Percentiles rank a stretch among this genome's conserved stretches.
Evolutionary conservation across 1,284 basidiomycete species (phyloP).

Genomic region (Pseudozyma tsukubaensis): DNA sequence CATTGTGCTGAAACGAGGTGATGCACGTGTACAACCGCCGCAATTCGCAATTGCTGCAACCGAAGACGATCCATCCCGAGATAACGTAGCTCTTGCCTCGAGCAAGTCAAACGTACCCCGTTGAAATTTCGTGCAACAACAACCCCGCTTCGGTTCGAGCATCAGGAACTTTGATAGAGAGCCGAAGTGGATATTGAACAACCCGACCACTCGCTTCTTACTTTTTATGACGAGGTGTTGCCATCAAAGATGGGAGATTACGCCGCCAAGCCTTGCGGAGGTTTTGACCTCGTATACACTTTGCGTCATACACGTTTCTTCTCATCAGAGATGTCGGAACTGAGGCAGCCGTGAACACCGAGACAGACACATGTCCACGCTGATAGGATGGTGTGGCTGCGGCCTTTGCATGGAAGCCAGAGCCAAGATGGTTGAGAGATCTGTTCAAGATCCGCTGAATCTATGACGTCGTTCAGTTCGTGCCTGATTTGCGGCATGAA

Average conservation of each 20-base stretch:
- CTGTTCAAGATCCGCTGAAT: too few relatives aligned
- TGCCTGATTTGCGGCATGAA: too few relatives aligned
- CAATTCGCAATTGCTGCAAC: neutral
- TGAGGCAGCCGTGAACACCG: too few relatives aligned
- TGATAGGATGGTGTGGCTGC: too few relatives aligned
- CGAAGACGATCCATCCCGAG: neutral
- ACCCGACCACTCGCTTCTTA: neutral
- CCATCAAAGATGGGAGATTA: neutral
- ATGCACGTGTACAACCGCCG: slow-evolving; percentile 4
- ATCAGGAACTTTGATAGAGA: neutral
- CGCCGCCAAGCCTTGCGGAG: too few relatives aligned
- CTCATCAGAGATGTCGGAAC: too few relatives aligned
- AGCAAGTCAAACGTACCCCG: neutral
- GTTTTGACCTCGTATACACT: too few relatives aligned
- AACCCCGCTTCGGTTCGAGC: neutral
- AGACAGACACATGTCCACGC: too few relatives aligned
- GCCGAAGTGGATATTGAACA: neutral
- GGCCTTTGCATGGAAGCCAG: too few relatives aligned
- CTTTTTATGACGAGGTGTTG: neutral
- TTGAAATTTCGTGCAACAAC: neutral
- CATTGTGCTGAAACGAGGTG: slow-evolving; percentile 4
- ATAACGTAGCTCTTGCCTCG: neutral
- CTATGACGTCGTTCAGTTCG: too few relatives aligned
- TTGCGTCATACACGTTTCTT: too few relatives aligned
- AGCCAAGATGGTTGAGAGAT: too few relatives aligned